These are phyloP conservation scores for Mrakia hoshinonis DNA, from an alignment of 768 basidiomycete genomes.

Conservation along the genomic window DNA sequence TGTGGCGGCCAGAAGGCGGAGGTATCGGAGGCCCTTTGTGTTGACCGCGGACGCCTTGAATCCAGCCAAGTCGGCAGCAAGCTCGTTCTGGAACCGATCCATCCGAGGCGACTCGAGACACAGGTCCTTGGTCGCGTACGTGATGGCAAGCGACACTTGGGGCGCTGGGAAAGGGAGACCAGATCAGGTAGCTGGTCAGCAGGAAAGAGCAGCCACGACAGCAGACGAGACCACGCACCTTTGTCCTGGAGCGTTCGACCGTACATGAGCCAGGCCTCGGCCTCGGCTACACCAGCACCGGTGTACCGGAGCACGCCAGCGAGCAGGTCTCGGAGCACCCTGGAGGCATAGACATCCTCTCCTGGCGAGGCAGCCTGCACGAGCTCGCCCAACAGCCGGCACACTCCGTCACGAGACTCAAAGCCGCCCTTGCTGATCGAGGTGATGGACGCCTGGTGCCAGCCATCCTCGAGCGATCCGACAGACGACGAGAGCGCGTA, in stretches of 20 bases:
- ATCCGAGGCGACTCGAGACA: slow-evolving; percentile 63
- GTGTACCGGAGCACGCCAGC: slow-evolving; percentile 49
- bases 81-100: slow-evolving; percentile 76
- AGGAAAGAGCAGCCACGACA: not conserved
- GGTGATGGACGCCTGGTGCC: slow-evolving; percentile 46
- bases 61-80: slow-evolving; percentile 69
- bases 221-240: slow-evolving; percentile 45
- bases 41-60: slow-evolving; percentile 57
- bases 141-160: slow-evolving; percentile 58
- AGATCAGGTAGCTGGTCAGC: not conserved
- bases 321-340: slow-evolving; percentile 56
- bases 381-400: slow-evolving; percentile 35
- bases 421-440: slow-evolving; percentile 8
- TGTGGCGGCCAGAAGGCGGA: slow-evolving; percentile 60
- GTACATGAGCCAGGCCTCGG: slow-evolving; percentile 67
- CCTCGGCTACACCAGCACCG: slow-evolving; percentile 56
- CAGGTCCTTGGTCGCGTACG: slow-evolving; percentile 53
- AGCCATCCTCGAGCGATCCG: slow-evolving; percentile 43
- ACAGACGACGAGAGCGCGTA: slow-evolving; percentile 54
- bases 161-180: slow-evolving; percentile 49
- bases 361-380: slow-evolving; percentile 38
- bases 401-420: slow-evolving; percentile 34
- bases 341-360: slow-evolving; percentile 51
- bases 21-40: slow-evolving; percentile 56
- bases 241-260: slow-evolving; percentile 56